Conservation (phyloP, 345 rosid species). For the Psidium friedrichsthalianum region DNA sequence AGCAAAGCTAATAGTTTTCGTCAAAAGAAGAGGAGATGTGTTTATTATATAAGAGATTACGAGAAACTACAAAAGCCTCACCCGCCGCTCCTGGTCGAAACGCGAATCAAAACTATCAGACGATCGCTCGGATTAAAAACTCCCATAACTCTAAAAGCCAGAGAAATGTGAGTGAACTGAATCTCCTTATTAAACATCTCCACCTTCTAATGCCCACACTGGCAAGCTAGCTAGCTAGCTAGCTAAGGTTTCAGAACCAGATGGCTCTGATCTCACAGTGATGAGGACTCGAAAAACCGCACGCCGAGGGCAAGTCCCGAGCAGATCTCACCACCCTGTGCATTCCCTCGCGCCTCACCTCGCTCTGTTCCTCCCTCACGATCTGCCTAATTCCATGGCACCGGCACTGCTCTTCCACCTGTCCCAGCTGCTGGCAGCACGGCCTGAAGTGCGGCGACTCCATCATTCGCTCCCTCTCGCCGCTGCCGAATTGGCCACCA, state of each 20-base stretch:
- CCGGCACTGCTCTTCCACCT: neutral
- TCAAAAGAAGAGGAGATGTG: neutral
- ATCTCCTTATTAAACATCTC: neutral
- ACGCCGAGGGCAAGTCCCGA: neutral
- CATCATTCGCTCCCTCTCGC: neutral
- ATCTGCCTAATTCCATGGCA: neutral
- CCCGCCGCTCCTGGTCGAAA: neutral
- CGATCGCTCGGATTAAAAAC: neutral
- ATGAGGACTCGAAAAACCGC: neutral
- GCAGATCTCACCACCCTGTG: neutral
- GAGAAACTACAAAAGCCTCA: neutral
- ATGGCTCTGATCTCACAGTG: neutral
- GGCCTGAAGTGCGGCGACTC: neutral
- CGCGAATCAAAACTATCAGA: neutral
- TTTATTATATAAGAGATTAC: neutral
- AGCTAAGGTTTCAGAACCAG: neutral
- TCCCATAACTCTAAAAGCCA: neutral
- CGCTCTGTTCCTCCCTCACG: neutral
- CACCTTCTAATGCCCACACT: neutral
- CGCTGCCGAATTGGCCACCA: neutral
- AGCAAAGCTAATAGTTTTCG: neutral
- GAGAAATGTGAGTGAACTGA: neutral
- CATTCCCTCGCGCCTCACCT: neutral
- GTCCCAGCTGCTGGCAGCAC: slow-evolving; percentile 3
- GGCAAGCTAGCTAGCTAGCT: neutral